These are phyloP conservation scores for Mucor ambiguus DNA, from an alignment of 371 early-diverging fungal genomes.

Conservation along the genomic window DNA sequence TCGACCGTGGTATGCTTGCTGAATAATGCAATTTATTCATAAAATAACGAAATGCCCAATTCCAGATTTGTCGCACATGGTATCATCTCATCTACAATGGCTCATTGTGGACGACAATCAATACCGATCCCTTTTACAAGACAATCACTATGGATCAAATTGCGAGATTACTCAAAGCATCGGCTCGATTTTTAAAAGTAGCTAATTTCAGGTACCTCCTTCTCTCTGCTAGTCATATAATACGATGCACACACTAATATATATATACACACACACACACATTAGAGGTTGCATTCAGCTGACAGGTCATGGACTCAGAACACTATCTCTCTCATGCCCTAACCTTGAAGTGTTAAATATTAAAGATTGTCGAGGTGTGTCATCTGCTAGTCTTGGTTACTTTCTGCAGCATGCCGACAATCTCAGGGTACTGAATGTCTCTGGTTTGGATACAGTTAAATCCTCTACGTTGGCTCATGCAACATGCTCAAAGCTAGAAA, in stretches of 20 bases:
- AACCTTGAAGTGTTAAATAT: slow-evolving; percentile 53
- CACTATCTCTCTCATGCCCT: slow-evolving; percentile 54
- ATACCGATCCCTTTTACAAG: slow-evolving; percentile 54
- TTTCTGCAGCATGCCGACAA: slow-evolving; percentile 29
- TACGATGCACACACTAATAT: background rate
- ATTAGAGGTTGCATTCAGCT: slow-evolving; percentile 62
- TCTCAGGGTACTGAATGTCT: slow-evolving; percentile 46
- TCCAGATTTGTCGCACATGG: slow-evolving; percentile 52
- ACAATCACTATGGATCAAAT: slow-evolving; percentile 51
- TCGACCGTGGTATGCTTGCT: slow-evolving; percentile 34
- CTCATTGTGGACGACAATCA: slow-evolving; percentile 53
- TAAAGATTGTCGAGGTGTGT: slow-evolving; percentile 51
- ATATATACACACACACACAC: background rate
- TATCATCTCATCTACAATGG: slow-evolving; percentile 53
- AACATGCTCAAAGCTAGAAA: slow-evolving; percentile 38
- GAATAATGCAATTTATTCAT: background rate
- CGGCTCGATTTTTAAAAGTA: slow-evolving; percentile 52
- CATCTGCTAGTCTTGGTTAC: slow-evolving; percentile 50
- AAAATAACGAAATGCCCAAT: background rate
- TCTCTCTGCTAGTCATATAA: background rate
- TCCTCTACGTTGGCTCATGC: slow-evolving; percentile 43
- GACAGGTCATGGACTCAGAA: slow-evolving; percentile 49
- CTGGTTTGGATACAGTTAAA: slow-evolving; percentile 51
- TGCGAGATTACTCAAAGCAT: slow-evolving; percentile 44
- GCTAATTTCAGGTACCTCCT: slow-evolving; percentile 54